These are phyloP conservation scores for Alternaria novae-zelandiae DNA, from an alignment of 2,329 filamentous ascomycete genomes.

Conservation along the genomic window DNA sequence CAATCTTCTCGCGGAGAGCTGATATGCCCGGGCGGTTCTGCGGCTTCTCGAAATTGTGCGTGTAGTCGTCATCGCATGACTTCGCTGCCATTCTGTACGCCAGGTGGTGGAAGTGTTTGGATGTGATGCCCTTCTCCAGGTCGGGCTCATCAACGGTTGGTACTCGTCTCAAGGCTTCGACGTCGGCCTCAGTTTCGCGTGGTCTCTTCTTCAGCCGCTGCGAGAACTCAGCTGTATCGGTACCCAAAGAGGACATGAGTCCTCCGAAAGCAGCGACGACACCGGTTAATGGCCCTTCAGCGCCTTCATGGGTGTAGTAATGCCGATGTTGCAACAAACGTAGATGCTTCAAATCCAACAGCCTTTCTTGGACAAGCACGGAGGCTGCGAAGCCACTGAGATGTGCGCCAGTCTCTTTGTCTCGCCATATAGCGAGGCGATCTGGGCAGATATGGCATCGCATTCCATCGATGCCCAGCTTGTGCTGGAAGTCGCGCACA, in stretches of 20 bases:
- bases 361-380: slow-evolving; percentile 7
- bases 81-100: slow-evolving; percentile 26
- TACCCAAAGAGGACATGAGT: slow-evolving; percentile 13
- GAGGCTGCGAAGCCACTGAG: slow-evolving; percentile 24
- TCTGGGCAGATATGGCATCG: slow-evolving; percentile 28
- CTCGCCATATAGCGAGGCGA: slow-evolving; percentile 24
- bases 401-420: slow-evolving; percentile 25
- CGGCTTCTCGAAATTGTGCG: slow-evolving; percentile 10
- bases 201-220: slow-evolving; percentile 13
- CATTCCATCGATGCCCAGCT: slow-evolving; percentile 20
- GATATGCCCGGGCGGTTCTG: not conserved
- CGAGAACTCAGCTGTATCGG: slow-evolving; percentile 18
- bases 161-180: not conserved
- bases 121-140: not conserved
- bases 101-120: slow-evolving; percentile 14
- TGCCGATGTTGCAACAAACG: slow-evolving; percentile 25
- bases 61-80: slow-evolving; percentile 13
- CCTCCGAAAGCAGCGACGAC: slow-evolving; percentile 18
- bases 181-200: not conserved
- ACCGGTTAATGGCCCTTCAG: slow-evolving; percentile 18
- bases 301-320: slow-evolving; percentile 30
- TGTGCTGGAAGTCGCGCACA: slow-evolving; percentile 18
- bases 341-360: slow-evolving; percentile 16
- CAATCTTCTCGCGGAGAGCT: slow-evolving; percentile 5
- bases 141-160: not conserved